Conservation (phyloP, 306 rosid species). For the Calophaca sinica region DNA sequence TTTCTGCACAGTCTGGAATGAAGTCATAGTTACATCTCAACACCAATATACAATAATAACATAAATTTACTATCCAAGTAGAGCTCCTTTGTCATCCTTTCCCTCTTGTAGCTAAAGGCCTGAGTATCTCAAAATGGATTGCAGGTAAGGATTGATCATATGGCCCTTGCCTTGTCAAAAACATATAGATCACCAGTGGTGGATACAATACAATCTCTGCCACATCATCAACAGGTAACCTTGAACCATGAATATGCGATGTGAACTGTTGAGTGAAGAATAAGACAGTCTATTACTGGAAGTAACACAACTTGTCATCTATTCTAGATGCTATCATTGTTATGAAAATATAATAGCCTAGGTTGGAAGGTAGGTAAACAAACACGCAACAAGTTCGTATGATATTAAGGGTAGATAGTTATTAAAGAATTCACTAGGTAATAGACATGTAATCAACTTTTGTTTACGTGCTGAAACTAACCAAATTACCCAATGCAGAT, state of each 20-base stretch:
- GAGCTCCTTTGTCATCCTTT: constrained; percentile 1
- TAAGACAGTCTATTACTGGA: constrained; percentile 3
- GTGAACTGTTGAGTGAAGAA: constrained; percentile 5
- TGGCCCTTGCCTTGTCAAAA: constrained; percentile 88
- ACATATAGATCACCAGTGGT: constrained; percentile 81
- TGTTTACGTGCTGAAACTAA: background rate
- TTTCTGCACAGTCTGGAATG: background rate
- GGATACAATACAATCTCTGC: constrained; percentile 90
- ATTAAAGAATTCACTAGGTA: background rate
- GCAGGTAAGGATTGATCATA: constrained; percentile 86
- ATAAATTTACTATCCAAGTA: background rate
- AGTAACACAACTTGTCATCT: background rate
- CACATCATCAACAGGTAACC: constrained; percentile 95
- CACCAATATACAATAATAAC: background rate
- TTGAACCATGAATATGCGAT: constrained; percentile 35
- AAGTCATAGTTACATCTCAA: constrained; percentile 6
- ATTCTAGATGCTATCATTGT: too few species aligned
- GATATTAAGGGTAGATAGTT: too few species aligned
- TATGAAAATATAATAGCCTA: background rate
- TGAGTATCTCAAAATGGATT: constrained; percentile 44
- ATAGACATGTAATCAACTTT: background rate
- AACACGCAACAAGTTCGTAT: too few species aligned
- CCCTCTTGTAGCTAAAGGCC: constrained; percentile 13
- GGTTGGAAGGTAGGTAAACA: background rate
- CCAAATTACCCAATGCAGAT: background rate